phyloP scores from a whole-genome alignment of 78 protist genomes.

The Chrysochromulina tobinii region DNA sequence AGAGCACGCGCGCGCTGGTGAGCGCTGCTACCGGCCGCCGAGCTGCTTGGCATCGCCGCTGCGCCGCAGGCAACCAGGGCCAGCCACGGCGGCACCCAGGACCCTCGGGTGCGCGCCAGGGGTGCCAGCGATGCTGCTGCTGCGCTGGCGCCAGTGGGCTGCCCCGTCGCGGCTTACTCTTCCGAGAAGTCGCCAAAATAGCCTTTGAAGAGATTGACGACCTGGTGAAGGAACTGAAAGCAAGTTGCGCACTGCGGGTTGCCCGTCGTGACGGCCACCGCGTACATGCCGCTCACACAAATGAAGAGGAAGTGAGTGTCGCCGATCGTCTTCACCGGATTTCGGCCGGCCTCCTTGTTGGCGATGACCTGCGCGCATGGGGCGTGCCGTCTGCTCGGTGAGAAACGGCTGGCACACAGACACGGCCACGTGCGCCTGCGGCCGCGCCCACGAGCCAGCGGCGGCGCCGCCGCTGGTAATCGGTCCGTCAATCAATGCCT shows the following conservation, averaged over 20 bases:
- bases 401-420: neutral
- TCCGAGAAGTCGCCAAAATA: slow-evolving; percentile 83
- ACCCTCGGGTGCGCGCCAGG: too few species aligned
- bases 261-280: slow-evolving; percentile 82
- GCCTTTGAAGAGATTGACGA: slow-evolving; percentile 42
- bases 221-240: slow-evolving; percentile 69
- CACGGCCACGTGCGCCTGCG: neutral
- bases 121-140: too few species aligned
- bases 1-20: too few species aligned
- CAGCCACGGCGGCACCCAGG: too few species aligned
- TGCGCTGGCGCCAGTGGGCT: too few species aligned
- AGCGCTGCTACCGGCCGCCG: too few species aligned
- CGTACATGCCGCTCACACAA: slow-evolving; percentile 64
- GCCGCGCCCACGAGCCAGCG: neutral
- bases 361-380: slow-evolving; percentile 2
- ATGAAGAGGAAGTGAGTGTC: slow-evolving; percentile 79
- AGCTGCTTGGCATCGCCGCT: too few species aligned
- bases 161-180: slow-evolving; percentile 9
- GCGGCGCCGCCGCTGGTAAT: too few species aligned
- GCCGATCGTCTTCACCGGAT: slow-evolving; percentile 62
- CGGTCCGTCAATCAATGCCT: too few species aligned
- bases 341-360: slow-evolving; percentile 33
- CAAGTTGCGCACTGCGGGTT: slow-evolving; percentile 89
- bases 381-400: too few species aligned
- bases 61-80: too few species aligned